These are phyloP conservation scores for Acanthamoeba triangularis DNA, from an alignment of 208 protist species.

Conservation along the genomic window DNA sequence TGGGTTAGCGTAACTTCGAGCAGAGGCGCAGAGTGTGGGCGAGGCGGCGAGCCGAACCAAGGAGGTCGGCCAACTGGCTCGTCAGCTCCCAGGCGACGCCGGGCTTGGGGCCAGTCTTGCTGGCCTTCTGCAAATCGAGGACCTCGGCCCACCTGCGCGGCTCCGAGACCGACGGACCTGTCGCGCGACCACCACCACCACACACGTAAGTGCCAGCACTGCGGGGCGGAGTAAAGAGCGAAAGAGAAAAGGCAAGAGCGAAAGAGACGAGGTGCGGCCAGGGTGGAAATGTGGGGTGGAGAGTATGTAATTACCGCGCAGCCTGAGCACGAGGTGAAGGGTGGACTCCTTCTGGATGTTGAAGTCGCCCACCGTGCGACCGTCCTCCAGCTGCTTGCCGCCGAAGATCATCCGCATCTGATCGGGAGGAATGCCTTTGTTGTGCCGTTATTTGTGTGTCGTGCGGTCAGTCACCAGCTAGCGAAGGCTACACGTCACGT, in stretches of 20 bases:
- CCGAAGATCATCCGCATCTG: slow-evolving; percentile 96
- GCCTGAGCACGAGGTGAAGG: slow-evolving; percentile 90
- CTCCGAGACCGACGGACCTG: neutral
- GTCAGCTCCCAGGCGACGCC: slow-evolving; percentile 32
- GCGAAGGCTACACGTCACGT: neutral
- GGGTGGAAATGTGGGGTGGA: too few relatives aligned
- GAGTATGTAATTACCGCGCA: too few relatives aligned
- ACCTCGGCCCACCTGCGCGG: neutral
- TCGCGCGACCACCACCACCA: neutral
- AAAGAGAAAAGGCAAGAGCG: neutral
- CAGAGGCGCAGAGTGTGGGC: neutral
- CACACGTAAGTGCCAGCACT: neutral
- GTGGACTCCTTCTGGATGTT: slow-evolving; percentile 89
- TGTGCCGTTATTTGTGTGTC: slow-evolving; percentile 90
- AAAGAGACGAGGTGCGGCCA: too few relatives aligned
- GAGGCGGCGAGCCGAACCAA: neutral
- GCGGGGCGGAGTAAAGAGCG: neutral
- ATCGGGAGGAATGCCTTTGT: slow-evolving; percentile 95
- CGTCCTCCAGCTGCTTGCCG: slow-evolving; percentile 97
- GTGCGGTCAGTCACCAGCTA: too few relatives aligned
- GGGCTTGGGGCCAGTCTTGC: neutral
- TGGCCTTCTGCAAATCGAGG: neutral
- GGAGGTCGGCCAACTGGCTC: neutral
- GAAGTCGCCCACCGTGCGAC: slow-evolving; percentile 93
- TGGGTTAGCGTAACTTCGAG: too few relatives aligned